These are phyloP conservation scores for Debaryomyces castellii DNA, from an alignment of 805 yeast species.

Conservation along the genomic window DNA sequence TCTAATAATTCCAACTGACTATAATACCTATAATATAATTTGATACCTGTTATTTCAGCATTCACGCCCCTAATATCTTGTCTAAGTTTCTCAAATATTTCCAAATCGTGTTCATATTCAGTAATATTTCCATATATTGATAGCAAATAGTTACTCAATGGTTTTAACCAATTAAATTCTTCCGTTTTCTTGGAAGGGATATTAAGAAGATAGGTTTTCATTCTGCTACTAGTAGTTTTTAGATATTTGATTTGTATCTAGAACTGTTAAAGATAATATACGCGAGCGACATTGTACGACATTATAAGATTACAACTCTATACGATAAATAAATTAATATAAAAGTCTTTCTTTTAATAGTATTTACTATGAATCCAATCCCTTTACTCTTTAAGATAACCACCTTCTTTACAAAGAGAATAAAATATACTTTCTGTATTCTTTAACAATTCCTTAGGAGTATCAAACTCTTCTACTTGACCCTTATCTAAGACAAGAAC, in stretches of 20 bases:
- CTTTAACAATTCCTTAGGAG: conserved; percentile 53
- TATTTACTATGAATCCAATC: not conserved
- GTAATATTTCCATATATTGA: conserved; percentile 61
- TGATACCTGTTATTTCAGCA: conserved; percentile 46
- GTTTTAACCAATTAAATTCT: conserved; percentile 63
- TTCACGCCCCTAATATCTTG: conserved; percentile 54
- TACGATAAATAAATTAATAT: not conserved
- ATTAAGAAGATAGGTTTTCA: conserved; percentile 26
- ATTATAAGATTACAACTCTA: not conserved
- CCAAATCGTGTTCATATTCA: conserved; percentile 58
- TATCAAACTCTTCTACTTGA: conserved; percentile 71
- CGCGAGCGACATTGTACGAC: not conserved
- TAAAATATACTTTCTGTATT: conserved; percentile 35
- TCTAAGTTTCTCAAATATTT: conserved; percentile 56
- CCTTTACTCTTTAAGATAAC: conserved; percentile 15
- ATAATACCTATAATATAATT: conserved; percentile 65
- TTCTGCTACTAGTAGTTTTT: conserved; percentile 2
- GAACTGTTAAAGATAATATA: no score
- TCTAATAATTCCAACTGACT: conserved; percentile 81
- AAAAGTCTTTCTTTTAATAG: no score
- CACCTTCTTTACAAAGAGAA: conserved; percentile 40
- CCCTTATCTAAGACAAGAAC: conserved; percentile 40
- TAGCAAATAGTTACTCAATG: conserved; percentile 56
- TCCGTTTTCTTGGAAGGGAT: conserved; percentile 46
- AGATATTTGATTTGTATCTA: no score